Conservation (phyloP, 2,329 filamentous ascomycete genomes). For the Exophiala alcalophila region DNA sequence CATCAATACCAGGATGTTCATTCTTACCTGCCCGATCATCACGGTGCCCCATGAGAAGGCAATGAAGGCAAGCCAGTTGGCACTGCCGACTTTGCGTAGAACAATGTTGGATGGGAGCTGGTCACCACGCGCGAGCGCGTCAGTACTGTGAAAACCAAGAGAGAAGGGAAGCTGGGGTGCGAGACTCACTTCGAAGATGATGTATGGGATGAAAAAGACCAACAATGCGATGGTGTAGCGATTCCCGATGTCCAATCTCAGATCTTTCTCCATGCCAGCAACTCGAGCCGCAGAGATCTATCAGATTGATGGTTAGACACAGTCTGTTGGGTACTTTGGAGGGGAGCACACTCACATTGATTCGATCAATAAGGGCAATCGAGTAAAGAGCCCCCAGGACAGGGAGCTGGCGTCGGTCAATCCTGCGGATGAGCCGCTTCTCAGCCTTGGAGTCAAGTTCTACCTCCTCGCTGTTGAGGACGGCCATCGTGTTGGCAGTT, state of each 20-base stretch:
- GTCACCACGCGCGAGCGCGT: too few species aligned
- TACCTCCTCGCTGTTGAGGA: too few species aligned
- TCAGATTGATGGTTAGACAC: too few species aligned
- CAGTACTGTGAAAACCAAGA: too few species aligned
- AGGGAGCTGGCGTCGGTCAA: conserved; percentile 33
- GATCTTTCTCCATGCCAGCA: conserved; percentile 28
- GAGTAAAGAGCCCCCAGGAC: conserved; percentile 31
- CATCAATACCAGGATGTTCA: too few species aligned
- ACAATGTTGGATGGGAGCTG: too few species aligned
- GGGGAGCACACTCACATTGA: conserved; percentile 21
- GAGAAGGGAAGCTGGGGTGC: conserved; percentile 59
- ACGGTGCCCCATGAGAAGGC: too few species aligned
- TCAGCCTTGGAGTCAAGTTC: too few species aligned
- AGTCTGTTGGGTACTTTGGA: too few species aligned
- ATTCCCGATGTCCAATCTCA: conserved; percentile 49
- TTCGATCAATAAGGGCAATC: conserved; percentile 21
- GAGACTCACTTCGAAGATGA: conserved; percentile 64
- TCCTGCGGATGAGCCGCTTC: conserved; percentile 13
- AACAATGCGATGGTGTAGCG: conserved; percentile 68
- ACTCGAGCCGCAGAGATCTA: conserved; percentile 31
- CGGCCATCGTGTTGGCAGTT: too few species aligned
- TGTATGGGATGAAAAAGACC: conserved; percentile 67
- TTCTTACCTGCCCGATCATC: too few species aligned
- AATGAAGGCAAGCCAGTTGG: too few species aligned
- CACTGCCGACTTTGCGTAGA: conserved; percentile 1